Base-by-base conservation (phyloP, 306 rosid genomes). In the Malus asiatica region DNA sequence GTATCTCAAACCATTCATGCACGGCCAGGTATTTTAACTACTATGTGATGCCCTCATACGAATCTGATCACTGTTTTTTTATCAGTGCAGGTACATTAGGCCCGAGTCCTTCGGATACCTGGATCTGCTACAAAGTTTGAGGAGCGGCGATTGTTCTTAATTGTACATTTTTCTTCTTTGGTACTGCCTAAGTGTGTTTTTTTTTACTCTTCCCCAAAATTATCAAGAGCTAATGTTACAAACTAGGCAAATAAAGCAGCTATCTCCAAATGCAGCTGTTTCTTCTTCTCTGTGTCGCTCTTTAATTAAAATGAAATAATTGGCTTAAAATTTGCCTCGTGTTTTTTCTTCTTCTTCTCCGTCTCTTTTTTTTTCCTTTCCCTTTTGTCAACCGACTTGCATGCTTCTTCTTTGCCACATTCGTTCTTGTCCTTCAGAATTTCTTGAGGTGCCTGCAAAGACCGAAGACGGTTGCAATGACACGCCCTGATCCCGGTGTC, bases 101-200 rank as follows among this genome's bases (percentile, higher is more conserved):
- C 96, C 96, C 12, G 95, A 90, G 73, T 55, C 73, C 83, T 76
- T 66, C 38, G 90, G 97, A 75, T 92, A 94, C 82, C 78, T 94
- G 88, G 89, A 90, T 78, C 87, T 94, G 12, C 79, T 94, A 20
- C 86, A 84, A 57, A 89, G 97, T 87, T 76, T 94, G 82, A 92
- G 81, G 77, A 72, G 78, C 58, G 92, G 95, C 46, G 87, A 85
- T 45, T 94, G 86, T 74, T 86, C 96, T 14, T 91, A 64, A 81
- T 57, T 59, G 51, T 7, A 14, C 15, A 10, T 22, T 58, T 46
- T 46, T 46, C 52, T 46, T 13, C 18, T 13, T 46, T 13, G 52
- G 52, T 46, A 46, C 6, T 13, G 18, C 53, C 53, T 14, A 4
- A 46, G 15, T 46, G 5, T 46, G 1, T 4, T 59, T 58, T 52